Evolutionary conservation across 1,284 basidiomycete genomes (phyloP).

Genomic region (Sanghuangporus sanghuang): DNA sequence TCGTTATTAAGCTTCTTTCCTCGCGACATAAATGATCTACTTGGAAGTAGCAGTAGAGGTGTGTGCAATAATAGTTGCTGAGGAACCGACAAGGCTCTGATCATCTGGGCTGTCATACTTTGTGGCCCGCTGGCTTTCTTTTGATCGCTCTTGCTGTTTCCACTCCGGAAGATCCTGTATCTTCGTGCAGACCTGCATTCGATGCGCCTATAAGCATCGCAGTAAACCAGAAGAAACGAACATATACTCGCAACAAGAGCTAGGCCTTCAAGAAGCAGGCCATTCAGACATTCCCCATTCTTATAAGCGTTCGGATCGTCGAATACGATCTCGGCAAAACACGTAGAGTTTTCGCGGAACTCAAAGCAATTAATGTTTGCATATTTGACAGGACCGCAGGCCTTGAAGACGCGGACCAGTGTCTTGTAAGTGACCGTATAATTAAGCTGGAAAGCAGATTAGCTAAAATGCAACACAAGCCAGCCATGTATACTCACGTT

Average conservation of each 20-base stretch:
- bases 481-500: conserved; percentile 39
- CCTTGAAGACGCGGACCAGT: conserved; percentile 34
- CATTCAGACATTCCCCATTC: conserved; percentile 39
- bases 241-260: conserved; percentile 38
- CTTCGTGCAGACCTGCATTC: conserved; percentile 36
- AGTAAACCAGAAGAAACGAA: not conserved
- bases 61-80: too few relatives aligned
- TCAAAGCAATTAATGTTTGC: conserved; percentile 45
- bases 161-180: conserved; percentile 50
- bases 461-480: not conserved
- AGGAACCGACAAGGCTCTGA: too few relatives aligned
- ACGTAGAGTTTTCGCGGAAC: conserved; percentile 33
- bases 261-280: conserved; percentile 31
- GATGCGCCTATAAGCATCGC: not conserved
- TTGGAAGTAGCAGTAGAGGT: too few relatives aligned
- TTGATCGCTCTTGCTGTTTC: conserved; percentile 29
- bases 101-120: too few relatives aligned
- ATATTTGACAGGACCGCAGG: conserved; percentile 38
- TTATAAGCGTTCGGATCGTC: conserved; percentile 28
- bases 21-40: too few relatives aligned
- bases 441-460: conserved; percentile 24
- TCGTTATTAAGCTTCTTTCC: too few relatives aligned
- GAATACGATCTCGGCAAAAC: conserved; percentile 51
- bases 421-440: conserved; percentile 31
- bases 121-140: conserved; percentile 17